Percentiles rank a stretch among this genome's conserved stretches.
Evolutionary conservation across 192 early-diverging fungal genomes (phyloP).

Genomic region (Gorgonomyces haynaldii): DNA sequence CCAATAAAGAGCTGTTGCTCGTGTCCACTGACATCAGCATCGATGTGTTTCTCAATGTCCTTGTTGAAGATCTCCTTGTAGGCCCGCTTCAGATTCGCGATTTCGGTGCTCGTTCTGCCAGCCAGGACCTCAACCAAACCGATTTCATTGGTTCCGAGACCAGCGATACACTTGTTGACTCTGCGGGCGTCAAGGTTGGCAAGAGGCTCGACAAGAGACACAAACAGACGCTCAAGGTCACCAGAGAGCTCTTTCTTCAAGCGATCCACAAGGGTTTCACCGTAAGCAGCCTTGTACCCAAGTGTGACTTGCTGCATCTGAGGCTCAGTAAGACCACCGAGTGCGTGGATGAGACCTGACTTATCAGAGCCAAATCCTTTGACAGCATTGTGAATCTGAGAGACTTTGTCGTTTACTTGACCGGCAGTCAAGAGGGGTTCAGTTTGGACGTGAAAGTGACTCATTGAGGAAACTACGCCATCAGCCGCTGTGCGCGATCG

Average conservation of each 20-base stretch:
- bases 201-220: background rate
- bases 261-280: background rate
- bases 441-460: no score
- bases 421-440: background rate
- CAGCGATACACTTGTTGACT: background rate
- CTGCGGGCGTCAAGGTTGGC: background rate
- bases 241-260: background rate
- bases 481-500: constrained; percentile 1
- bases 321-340: background rate
- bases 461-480: background rate
- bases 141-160: constrained; percentile 32
- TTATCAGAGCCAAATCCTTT: background rate
- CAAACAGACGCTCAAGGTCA: background rate
- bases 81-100: constrained; percentile 20
- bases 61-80: constrained; percentile 18
- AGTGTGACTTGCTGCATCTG: background rate
- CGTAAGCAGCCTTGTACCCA: background rate
- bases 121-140: constrained; percentile 27
- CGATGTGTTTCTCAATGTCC: constrained; percentile 15
- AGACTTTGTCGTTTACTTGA: background rate
- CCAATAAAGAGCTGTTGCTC: constrained; percentile 18
- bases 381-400: background rate
- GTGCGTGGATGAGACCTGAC: background rate
- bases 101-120: constrained; percentile 36
- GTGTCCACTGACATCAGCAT: constrained; percentile 20